Evolutionary conservation across 495 filamentous ascomycete species (phyloP), one percentile per base, ranked within the genome.

Genomic region (Neurospora intermedia): DNA sequence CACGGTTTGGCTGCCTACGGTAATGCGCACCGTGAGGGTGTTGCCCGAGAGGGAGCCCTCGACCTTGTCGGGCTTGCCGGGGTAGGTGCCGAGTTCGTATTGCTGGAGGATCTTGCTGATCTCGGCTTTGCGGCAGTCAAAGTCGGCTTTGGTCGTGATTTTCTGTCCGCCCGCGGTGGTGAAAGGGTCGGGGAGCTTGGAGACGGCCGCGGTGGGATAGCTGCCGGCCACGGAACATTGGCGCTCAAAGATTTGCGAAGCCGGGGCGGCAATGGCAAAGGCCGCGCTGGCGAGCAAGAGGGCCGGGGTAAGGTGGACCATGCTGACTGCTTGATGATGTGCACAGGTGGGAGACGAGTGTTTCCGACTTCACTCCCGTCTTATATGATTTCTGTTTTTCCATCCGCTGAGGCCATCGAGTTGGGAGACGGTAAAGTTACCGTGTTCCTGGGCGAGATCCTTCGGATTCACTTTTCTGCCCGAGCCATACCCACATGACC

Each of bases 141-240:
- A 89, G 70, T 85, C 82, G 18, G 78, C 83, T 76, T 84, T 80
- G 72, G 81, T 85, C 3, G 82, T 79, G 16, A 89, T 81, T 76
- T 82, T 81, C 11, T 46, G 74, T 41, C 86, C 86, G 74, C 79
- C 78, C 35, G 82, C 74, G 71, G 79, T 83, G 27, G 80, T 84
- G 80, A 88, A 89, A 9, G 86, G 87, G 76, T 88, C 84, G 0
- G 86, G 86, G 18, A 89, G 83, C 73, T 84, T 82, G 75, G 82
- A 76, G 23, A 59, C 73, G 77, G 75, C 76, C 42, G 82, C 76
- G 31, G 81, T 70, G 15, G 80, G 70, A 71, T 79, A 79, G 73
- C 38, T 77, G 75, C 46, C 48, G 6, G 72, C 40, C 15, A 69
- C 69, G 18, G 76, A 70, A 78, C 84, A 86, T 73, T 85, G 84